Evolutionary conservation across 257 asterid genomes (phyloP).

Genomic region (Mentha longifolia): DNA sequence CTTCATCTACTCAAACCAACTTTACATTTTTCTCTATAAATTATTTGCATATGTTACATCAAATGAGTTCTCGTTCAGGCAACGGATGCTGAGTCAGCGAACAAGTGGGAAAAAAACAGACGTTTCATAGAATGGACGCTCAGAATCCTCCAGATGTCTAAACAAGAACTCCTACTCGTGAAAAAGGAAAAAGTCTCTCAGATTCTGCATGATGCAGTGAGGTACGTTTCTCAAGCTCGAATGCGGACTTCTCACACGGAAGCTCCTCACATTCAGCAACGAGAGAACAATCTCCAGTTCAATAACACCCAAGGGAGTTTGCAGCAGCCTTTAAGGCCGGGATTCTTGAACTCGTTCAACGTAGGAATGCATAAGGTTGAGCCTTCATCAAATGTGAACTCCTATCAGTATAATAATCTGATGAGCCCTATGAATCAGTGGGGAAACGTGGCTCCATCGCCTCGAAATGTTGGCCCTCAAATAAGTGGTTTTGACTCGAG

Average conservation of each 20-base stretch:
- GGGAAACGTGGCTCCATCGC: background rate
- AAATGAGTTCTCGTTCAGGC: constrained; percentile 39
- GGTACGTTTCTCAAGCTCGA: background rate
- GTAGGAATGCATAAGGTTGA: constrained; percentile 29
- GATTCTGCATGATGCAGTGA: constrained; percentile 6
- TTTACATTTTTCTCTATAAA: background rate
- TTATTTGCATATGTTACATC: constrained; percentile 19
- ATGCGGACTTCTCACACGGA: constrained; percentile 25
- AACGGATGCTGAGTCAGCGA: constrained; percentile 18
- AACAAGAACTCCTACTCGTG: constrained; percentile 27
- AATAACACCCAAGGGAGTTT: constrained; percentile 21
- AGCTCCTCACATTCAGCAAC: constrained; percentile 41
- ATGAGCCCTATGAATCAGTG: constrained; percentile 34
- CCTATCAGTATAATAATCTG: constrained; percentile 15
- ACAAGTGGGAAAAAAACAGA: constrained; percentile 20
- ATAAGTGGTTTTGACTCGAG: constrained; percentile 34
- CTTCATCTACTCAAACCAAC: background rate
- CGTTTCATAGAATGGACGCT: background rate
- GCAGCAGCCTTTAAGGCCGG: constrained; percentile 29
- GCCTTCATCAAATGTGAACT: constrained; percentile 22
- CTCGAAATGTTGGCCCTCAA: constrained; percentile 27
- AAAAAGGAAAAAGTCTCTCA: constrained; percentile 36
- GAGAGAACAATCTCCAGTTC: constrained; percentile 31
- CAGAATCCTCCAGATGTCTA: constrained; percentile 33
- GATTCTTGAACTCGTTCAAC: constrained; percentile 22